Evolutionary conservation across 2,329 filamentous ascomycete genomes (phyloP), one percentile per base, ranked within the genome.

Genomic region (Clarireedia paspali): DNA sequence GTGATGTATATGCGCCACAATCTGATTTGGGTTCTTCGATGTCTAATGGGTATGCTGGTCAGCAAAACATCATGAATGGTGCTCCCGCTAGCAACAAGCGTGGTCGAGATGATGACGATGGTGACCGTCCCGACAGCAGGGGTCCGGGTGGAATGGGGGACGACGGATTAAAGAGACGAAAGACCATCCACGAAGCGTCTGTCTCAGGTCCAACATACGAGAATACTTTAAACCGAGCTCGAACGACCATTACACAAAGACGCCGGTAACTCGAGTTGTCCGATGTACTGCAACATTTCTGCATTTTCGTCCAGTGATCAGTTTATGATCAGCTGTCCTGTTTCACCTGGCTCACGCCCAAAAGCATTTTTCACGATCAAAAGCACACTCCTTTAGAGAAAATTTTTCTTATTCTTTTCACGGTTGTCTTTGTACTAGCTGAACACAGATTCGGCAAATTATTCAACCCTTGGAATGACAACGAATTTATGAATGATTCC

Each of bases 101-200:
- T 20, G 70, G 72, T 4, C 69, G 74, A 12, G 74, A 75, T 56
- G 74, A 77, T 40, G 74, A 75, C 44, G 75, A 76, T 48, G 67
- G 71, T 56, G 75, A 78, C 50, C 84, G 87, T 12, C 80, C 85
- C 23, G 78, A 82, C 40, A 84, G 79, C 66, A 73, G 76, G 60
- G 75, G 73, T 57, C 72, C 75, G 26, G 72, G 72, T 38, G 75
- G 75, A 38, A 55, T 55, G 53, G 56, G 57, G 6, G 82, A 85
- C 46, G 73, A 87, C 47, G 77, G 79, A 23, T 71, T 87, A 57
- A 95, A 95, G 75, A 84, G 90, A 63, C 84, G 89, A 61, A 92
- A 91, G 76, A 91, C 88, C 0, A 77, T 88, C 62, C 80, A 83
- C 60, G 84, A 89, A 64, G 74, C 77, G 10, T 73, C 75, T 2